Base-by-base conservation (phyloP, 1,284 basidiomycete species). In the Ceratobasidium sp. region DNA sequence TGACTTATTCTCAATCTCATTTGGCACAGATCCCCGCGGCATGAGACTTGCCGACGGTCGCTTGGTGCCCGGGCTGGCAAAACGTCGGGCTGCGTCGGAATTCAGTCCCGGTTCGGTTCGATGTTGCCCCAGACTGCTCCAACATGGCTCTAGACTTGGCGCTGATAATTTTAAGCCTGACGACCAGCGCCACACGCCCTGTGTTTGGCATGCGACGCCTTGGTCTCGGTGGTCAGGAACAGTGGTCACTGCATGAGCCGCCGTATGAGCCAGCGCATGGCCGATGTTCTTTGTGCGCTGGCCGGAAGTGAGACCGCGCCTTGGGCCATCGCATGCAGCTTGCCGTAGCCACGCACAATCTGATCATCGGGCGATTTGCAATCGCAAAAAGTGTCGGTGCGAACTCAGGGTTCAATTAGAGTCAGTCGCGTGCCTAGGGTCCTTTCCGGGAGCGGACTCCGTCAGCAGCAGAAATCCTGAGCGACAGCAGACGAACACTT, bases 281-380 rank as follows among this genome's bases (percentile, higher is more conserved):
- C n/a, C n/a, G n/a, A n/a, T n/a, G n/a, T n/a, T n/a, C n/a, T n/a
- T n/a, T n/a, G n/a, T n/a, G n/a, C n/a, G n/a, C n/a, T 8, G 43
- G 43, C 43, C 43, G 43, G 43, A 9, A 46, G 43, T 11, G 18
- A 46, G 11, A 46, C 43, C 8, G 47, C 8, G 47, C 7, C 47
- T 50, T 50, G 47, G 47, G n/a, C n/a, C n/a, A n/a, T n/a, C n/a
- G n/a, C 43, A 44, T 44, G 18, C 26, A 13, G 26, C 50, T 4
- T n/a, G 50, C 13, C 21, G n/a, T 16, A 23, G 21, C 44, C 44
- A 5, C 3, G 6, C 18, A 64, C 49, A 50, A 64, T 64, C 44
- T 64, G 62, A 64, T 64, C 62, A 64, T 64, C 62, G 62, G 62
- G 44, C n/a, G 35, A 59, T 59, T 59, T 59, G 28, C 32, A 59